Evolutionary conservation across 1,139 yeast genomes (phyloP).

Genomic region (Candida smagusa): DNA sequence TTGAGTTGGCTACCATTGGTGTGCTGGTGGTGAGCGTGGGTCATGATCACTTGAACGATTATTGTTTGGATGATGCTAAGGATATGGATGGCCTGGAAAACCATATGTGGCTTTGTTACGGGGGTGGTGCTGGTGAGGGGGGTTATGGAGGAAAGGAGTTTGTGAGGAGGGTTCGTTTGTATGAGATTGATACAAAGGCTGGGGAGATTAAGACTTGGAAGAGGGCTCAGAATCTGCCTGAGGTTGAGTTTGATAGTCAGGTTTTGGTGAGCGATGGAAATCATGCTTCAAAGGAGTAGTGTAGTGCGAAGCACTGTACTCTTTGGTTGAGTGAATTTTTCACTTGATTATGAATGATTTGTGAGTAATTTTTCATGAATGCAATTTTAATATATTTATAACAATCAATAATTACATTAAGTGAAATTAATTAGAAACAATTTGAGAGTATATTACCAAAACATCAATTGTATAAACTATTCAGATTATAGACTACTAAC

Average conservation of each 20-base stretch:
- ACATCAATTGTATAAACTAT: too few relatives aligned
- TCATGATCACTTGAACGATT: constrained; percentile 94
- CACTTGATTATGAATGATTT: too few relatives aligned
- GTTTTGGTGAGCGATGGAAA: constrained; percentile 51
- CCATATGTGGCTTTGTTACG: constrained; percentile 83
- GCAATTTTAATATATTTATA: too few relatives aligned
- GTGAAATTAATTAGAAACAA: too few relatives aligned
- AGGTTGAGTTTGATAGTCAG: constrained; percentile 53
- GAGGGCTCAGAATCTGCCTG: constrained; percentile 55
- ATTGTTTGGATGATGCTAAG: constrained; percentile 55
- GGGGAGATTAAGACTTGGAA: constrained; percentile 72
- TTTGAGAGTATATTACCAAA: too few relatives aligned
- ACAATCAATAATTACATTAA: too few relatives aligned
- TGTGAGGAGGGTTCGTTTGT: constrained; percentile 68
- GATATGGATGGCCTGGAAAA: constrained; percentile 23
- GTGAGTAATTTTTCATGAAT: too few relatives aligned
- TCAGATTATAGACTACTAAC: too few relatives aligned
- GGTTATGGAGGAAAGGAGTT: constrained; percentile 92
- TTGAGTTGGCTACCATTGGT: constrained; percentile 56
- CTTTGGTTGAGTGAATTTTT: too few relatives aligned
- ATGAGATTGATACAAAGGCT: constrained; percentile 55
- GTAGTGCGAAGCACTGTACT: too few relatives aligned
- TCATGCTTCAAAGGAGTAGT: neutral
- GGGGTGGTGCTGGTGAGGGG: constrained; percentile 92
- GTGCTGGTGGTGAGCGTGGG: constrained; percentile 78